Percentiles rank a stretch among this genome's conserved stretches.
phyloP scores from a whole-genome alignment of 2,329 filamentous ascomycete genomes.

The Aspergillus neoniger region DNA sequence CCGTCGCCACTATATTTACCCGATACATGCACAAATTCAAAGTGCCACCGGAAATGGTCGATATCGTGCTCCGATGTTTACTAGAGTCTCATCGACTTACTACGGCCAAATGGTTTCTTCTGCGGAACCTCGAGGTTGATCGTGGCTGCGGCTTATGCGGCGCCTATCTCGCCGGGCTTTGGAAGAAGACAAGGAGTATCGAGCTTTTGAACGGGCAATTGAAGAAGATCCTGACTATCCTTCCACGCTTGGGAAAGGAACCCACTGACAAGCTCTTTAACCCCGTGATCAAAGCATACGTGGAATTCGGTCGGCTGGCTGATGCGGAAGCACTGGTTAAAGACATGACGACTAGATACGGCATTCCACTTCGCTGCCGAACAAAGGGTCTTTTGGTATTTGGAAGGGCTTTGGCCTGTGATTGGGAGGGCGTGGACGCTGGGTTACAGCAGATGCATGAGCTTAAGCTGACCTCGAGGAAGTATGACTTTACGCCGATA shows the following conservation, averaged over 20 bases:
- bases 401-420: slow-evolving; percentile 38
- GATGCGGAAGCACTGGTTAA: slow-evolving; percentile 39
- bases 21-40: slow-evolving; percentile 29
- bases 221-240: slow-evolving; percentile 29
- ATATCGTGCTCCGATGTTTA: slow-evolving; percentile 39
- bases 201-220: slow-evolving; percentile 39
- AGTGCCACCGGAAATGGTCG: slow-evolving; percentile 34
- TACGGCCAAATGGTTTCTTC: slow-evolving; percentile 40
- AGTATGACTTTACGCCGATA: slow-evolving; percentile 32
- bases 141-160: slow-evolving; percentile 38
- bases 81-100: slow-evolving; percentile 41
- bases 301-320: slow-evolving; percentile 39
- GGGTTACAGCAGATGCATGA: slow-evolving; percentile 42
- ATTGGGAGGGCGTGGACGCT: slow-evolving; percentile 44
- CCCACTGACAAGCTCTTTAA: slow-evolving; percentile 44
- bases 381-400: slow-evolving; percentile 42
- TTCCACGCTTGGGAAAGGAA: slow-evolving; percentile 32
- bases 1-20: slow-evolving; percentile 37
- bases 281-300: slow-evolving; percentile 42
- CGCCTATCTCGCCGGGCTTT: slow-evolving; percentile 40
- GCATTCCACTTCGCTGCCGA: slow-evolving; percentile 33
- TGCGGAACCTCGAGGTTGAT: slow-evolving; percentile 35
- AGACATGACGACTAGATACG: slow-evolving; percentile 37
- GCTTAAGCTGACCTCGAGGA: slow-evolving; percentile 31
- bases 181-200: slow-evolving; percentile 43